Conservation (phyloP, 805 yeast species). For the Wickerhamiella bombiphila region DNA sequence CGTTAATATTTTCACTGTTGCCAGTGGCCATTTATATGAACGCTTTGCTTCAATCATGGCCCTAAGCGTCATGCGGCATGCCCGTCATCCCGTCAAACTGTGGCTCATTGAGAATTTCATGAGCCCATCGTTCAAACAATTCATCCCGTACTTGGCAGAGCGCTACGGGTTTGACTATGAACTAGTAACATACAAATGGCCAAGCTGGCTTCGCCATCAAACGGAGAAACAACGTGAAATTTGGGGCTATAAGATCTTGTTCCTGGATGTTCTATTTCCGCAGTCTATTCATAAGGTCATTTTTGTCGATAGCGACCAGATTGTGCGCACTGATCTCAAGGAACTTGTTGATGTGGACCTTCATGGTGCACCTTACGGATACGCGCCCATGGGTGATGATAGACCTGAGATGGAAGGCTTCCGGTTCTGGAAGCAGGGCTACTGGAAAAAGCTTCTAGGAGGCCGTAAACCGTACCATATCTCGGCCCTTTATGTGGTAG, state of each 20-base stretch:
- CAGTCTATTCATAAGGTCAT: conserved; percentile 57
- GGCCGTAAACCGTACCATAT: conserved; percentile 48
- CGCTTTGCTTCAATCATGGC: conserved; percentile 65
- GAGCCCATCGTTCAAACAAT: conserved; percentile 50
- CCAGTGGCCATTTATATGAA: conserved; percentile 71
- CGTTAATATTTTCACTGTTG: conserved; percentile 66
- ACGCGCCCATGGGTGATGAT: conserved; percentile 76
- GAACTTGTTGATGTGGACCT: conserved; percentile 57
- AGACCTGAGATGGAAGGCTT: conserved; percentile 68
- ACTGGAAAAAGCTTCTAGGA: conserved; percentile 58
- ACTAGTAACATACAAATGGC: conserved; percentile 82
- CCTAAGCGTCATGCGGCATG: conserved; percentile 53
- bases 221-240: conserved; percentile 62
- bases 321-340: conserved; percentile 58
- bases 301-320: conserved; percentile 77
- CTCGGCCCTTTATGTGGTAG: conserved; percentile 74
- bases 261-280: conserved; percentile 80
- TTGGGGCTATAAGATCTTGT: conserved; percentile 80
- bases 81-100: conserved; percentile 54
- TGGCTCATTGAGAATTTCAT: conserved; percentile 78
- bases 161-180: conserved; percentile 56
- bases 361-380: conserved; percentile 74
- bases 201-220: conserved; percentile 72
- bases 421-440: conserved; percentile 87
- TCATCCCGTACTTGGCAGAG: conserved; percentile 45